phyloP scores from a whole-genome alignment of 2,329 filamentous ascomycete species.

The Arthroderma uncinatum region DNA sequence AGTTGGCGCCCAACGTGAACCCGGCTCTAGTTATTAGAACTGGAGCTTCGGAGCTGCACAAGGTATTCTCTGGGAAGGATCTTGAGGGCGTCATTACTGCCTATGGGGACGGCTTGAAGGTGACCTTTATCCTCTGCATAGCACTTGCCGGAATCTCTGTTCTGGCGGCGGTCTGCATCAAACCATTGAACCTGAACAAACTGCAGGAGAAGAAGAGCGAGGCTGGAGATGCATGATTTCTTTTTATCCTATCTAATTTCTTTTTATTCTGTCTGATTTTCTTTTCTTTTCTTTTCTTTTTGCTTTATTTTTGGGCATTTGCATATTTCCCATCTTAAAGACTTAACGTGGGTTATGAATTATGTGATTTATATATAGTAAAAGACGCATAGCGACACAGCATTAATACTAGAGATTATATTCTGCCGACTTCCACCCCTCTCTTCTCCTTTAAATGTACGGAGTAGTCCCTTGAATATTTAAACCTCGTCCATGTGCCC shows the following conservation, averaged over 20 bases:
- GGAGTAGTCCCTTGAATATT: too few species aligned
- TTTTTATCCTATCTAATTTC: background rate
- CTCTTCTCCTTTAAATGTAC: too few species aligned
- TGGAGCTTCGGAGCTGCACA: conserved; percentile 50
- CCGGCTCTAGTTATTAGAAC: conserved; percentile 34
- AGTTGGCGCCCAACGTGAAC: conserved; percentile 30
- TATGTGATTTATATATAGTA: background rate
- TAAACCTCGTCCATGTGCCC: too few species aligned
- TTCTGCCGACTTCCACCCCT: too few species aligned
- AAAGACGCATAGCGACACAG: background rate
- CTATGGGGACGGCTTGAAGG: conserved; percentile 12
- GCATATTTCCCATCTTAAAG: background rate
- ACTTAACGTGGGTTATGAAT: background rate
- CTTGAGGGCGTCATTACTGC: conserved; percentile 10
- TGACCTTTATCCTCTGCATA: conserved; percentile 9
- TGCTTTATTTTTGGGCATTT: background rate
- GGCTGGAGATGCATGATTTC: background rate
- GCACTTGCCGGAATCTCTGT: conserved; percentile 6
- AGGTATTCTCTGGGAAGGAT: conserved; percentile 37
- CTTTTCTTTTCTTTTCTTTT: background rate
- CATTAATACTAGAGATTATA: background rate
- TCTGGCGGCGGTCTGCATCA: conserved; percentile 2
- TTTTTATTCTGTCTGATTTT: background rate
- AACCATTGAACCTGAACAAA: conserved; percentile 8
- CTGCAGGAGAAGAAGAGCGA: conserved; percentile 1